Evolutionary conservation across 495 filamentous ascomycete genomes (phyloP).

Genomic region (Cercophora samala): DNA sequence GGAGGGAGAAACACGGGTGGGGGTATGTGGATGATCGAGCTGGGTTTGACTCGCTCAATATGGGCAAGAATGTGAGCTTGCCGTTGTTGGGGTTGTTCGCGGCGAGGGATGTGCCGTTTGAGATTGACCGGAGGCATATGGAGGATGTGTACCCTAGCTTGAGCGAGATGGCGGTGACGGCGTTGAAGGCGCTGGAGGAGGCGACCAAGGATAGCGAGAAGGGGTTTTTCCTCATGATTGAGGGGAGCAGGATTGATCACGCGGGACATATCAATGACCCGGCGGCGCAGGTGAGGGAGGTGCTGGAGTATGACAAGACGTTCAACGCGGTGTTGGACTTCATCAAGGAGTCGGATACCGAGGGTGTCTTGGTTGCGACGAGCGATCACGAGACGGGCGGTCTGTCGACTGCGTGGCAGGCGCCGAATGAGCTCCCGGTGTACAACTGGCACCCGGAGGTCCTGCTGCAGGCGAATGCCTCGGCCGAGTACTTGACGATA

Average conservation of each 20-base stretch:
- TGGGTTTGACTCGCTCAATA: slow-evolving; percentile 72
- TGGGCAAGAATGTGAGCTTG: slow-evolving; percentile 69
- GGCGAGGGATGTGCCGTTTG: slow-evolving; percentile 77
- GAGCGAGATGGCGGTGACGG: slow-evolving; percentile 86
- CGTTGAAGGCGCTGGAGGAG: slow-evolving; percentile 70
- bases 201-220: slow-evolving; percentile 83
- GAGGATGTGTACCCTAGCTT: slow-evolving; percentile 81
- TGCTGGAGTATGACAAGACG: slow-evolving; percentile 84
- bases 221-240: slow-evolving; percentile 98
- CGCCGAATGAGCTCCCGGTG: slow-evolving; percentile 40
- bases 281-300: slow-evolving; percentile 90
- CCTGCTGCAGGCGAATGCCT: slow-evolving; percentile 77
- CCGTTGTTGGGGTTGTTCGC: slow-evolving; percentile 89
- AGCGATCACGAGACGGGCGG: slow-evolving; percentile 97
- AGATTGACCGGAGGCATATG: slow-evolving; percentile 79
- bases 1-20: slow-evolving; percentile 70
- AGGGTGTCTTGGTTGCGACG: slow-evolving; percentile 79
- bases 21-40: slow-evolving; percentile 67
- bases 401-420: slow-evolving; percentile 68
- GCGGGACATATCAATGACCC: slow-evolving; percentile 95
- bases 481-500: slow-evolving; percentile 62
- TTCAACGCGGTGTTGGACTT: slow-evolving; percentile 83
- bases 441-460: slow-evolving; percentile 86
- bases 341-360: slow-evolving; percentile 65
- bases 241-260: slow-evolving; percentile 94